These are phyloP conservation scores for Cadophora gregata DNA, from an alignment of 2,329 filamentous ascomycete genomes.

Conservation along the genomic window DNA sequence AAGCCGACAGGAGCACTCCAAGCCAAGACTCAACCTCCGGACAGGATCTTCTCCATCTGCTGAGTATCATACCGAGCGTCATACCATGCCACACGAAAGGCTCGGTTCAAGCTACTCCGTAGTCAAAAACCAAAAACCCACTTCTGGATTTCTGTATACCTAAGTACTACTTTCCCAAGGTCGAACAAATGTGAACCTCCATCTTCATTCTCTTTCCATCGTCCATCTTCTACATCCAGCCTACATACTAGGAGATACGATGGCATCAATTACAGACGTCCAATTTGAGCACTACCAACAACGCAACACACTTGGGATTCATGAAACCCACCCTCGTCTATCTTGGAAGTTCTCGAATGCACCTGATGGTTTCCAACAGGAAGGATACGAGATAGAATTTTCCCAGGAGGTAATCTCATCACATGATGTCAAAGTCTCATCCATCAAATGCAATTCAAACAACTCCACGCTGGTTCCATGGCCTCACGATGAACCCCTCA, in stretches of 20 bases:
- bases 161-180: neutral
- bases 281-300: neutral
- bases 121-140: neutral
- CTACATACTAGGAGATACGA: neutral
- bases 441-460: neutral
- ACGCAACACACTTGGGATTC: neutral
- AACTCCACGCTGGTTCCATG: slow-evolving; percentile 1
- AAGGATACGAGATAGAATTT: neutral
- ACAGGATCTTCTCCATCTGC: neutral
- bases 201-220: neutral
- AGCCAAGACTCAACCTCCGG: neutral
- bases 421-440: neutral
- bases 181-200: too few relatives aligned
- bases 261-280: neutral
- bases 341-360: slow-evolving; percentile 4
- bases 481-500: slow-evolving; percentile 2
- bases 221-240: too few relatives aligned
- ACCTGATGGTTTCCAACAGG: neutral
- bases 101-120: too few relatives aligned
- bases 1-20: neutral
- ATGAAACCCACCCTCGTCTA: neutral
- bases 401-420: neutral
- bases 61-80: neutral
- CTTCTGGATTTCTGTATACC: neutral
- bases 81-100: too few relatives aligned